Evolutionary conservation across 208 protist genomes (phyloP).

Genomic region (Paratrypanosoma confusum): DNA sequence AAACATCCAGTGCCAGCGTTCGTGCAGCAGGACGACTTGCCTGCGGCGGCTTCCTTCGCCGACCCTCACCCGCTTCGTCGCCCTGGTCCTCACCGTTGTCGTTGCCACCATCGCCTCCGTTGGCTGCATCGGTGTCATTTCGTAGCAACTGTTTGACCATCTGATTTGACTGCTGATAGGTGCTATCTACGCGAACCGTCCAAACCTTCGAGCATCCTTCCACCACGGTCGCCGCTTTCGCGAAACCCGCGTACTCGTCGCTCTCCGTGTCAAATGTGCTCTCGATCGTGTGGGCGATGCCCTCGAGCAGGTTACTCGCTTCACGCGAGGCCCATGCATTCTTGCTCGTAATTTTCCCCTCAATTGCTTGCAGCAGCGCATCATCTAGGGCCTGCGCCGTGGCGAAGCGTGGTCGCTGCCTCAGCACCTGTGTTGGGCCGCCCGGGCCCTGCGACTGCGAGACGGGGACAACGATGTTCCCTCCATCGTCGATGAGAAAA

Average conservation of each 20-base stretch:
- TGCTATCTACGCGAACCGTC: slow-evolving; percentile 86
- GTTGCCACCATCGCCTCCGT: slow-evolving; percentile 9
- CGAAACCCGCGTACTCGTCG: slow-evolving; percentile 81
- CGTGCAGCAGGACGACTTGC: slow-evolving; percentile 17
- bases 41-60: slow-evolving; percentile 10
- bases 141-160: slow-evolving; percentile 81
- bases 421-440: no score
- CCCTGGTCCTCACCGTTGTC: slow-evolving; percentile 15
- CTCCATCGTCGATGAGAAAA: no score
- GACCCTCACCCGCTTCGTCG: neutral
- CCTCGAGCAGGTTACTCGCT: slow-evolving; percentile 79
- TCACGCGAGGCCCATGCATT: slow-evolving; percentile 85
- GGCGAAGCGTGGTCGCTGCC: slow-evolving; percentile 72
- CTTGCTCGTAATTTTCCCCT: slow-evolving; percentile 84
- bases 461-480: no score
- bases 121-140: slow-evolving; percentile 36
- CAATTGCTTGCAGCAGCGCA: slow-evolving; percentile 77
- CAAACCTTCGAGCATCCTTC: slow-evolving; percentile 89
- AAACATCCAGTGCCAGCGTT: slow-evolving; percentile 62
- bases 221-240: slow-evolving; percentile 86
- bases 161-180: slow-evolving; percentile 72
- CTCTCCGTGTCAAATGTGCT: slow-evolving; percentile 47
- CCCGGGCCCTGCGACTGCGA: no score
- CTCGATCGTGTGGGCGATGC: slow-evolving; percentile 82
- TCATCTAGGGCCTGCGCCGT: slow-evolving; percentile 78